Conservation (phyloP, 352 stramenopile genomes). For the Pythium myriotylum region DNA sequence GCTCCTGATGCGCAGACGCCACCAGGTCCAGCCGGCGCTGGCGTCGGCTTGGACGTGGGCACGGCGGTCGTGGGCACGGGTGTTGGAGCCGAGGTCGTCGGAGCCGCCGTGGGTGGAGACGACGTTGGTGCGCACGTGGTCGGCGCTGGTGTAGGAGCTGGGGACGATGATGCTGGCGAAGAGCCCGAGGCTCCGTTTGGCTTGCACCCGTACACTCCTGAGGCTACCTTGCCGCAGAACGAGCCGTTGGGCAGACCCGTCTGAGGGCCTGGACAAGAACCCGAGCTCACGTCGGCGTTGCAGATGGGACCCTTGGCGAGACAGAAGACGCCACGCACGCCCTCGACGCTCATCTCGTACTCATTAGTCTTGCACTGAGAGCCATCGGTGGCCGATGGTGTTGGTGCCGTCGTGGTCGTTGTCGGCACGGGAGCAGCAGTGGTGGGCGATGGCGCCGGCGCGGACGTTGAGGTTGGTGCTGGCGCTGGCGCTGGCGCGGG, state of each 20-base stretch:
- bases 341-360: conserved; percentile 17
- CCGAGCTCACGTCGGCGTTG: not conserved
- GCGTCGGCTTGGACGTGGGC: conserved; percentile 1
- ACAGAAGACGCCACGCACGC: conserved; percentile 16
- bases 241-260: conserved; percentile 12
- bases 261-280: conserved; percentile 11
- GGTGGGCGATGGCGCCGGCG: not conserved
- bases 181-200: not conserved
- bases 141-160: not conserved
- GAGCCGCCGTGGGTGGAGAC: not conserved
- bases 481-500: not conserved
- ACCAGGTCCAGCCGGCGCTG: not conserved
- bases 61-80: not conserved
- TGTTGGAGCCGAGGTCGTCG: not conserved
- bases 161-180: not conserved
- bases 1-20: not conserved
- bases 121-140: not conserved
- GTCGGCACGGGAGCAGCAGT: not conserved
- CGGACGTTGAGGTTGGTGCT: not conserved
- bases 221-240: conserved; percentile 13
- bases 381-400: not conserved
- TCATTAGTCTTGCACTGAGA: not conserved
- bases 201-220: conserved; percentile 22
- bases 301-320: conserved; percentile 4
- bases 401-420: too few species aligned